Evolutionary conservation across 169 alveolate genomes (phyloP).

Genomic region (Perkinsus chesapeaki): DNA sequence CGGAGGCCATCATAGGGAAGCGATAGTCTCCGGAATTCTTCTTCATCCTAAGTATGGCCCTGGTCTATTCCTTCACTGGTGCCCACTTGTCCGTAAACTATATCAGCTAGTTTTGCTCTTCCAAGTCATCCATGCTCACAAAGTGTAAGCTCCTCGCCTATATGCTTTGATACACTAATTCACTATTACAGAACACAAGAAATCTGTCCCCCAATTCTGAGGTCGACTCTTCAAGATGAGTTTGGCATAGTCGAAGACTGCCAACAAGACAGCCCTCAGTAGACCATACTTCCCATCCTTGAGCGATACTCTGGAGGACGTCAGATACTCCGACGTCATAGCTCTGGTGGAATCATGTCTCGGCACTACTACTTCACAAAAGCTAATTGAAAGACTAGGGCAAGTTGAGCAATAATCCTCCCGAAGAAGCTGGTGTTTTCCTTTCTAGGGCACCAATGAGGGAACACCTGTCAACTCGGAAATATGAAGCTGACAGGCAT

Average conservation of each 20-base stretch:
- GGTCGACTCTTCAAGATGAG: neutral
- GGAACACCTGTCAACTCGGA: neutral
- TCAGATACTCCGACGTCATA: neutral
- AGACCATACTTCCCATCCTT: neutral
- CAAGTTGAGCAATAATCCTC: neutral
- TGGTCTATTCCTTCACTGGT: neutral
- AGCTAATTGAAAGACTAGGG: neutral
- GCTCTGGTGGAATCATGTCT: neutral
- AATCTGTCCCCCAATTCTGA: neutral
- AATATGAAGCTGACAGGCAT: neutral
- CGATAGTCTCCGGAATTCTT: neutral
- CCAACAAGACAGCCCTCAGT: neutral
- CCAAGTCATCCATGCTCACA: neutral
- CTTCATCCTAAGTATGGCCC: neutral
- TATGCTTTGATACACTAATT: neutral
- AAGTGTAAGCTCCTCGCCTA: neutral
- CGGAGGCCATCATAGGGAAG: neutral
- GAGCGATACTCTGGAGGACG: neutral
- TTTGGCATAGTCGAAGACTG: neutral
- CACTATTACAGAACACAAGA: neutral
- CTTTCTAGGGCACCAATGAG: neutral
- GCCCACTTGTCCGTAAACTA: neutral
- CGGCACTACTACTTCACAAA: neutral
- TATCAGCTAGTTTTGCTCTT: neutral
- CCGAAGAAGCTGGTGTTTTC: neutral